Base-by-base conservation (phyloP, 768 basidiomycete species). In the Bullera alba region DNA sequence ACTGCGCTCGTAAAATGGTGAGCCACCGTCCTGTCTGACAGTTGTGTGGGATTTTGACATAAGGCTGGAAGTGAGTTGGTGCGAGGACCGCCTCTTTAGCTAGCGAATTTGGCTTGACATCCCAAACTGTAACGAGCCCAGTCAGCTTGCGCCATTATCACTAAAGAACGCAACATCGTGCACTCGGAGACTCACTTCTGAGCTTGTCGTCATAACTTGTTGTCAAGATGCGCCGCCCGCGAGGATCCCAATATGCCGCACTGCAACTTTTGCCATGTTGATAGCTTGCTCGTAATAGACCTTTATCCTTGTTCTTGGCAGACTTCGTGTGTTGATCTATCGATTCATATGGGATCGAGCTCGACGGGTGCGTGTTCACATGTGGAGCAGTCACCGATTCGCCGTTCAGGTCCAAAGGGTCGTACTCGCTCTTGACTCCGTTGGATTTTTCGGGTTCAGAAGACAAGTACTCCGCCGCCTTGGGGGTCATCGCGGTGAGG, bases 141-240 rank as follows among this genome's bases (percentile, higher is more conserved):
- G 22, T 19, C 12, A 36, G 21, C 21, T 16, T 47, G 28, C 16
- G 12, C n/a, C n/a, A n/a, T n/a, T n/a, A n/a, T n/a, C n/a, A n/a
- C n/a, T n/a, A n/a, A n/a, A n/a, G 5, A 42, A 36, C 25, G 17
- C 21, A 21, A 4, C 17, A 14, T 6, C 6, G 4, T 34, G 16
- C 29, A 10, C 15, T 34, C 2, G 29, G 10, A 10, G 1, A 64
- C 70, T 38, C 43, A 76, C 73, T 51, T 42, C 76, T 51, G 19
- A 76, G 52, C n/a, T 43, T 36, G 48, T 76, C 74, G 51, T 77
- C 76, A 54, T 77, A 77, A 10, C 59, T 59, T 12, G 76, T 77
- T 3, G 66, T 72, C 21, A 75, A 46, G 2, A 77, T 49, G 21
- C 70, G 43, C 19, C 63, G 59, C 2, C 75, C 76, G 47, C 69